phyloP scores from a whole-genome alignment of 2,329 filamentous ascomycete species.

The Penicillium sp. region DNA sequence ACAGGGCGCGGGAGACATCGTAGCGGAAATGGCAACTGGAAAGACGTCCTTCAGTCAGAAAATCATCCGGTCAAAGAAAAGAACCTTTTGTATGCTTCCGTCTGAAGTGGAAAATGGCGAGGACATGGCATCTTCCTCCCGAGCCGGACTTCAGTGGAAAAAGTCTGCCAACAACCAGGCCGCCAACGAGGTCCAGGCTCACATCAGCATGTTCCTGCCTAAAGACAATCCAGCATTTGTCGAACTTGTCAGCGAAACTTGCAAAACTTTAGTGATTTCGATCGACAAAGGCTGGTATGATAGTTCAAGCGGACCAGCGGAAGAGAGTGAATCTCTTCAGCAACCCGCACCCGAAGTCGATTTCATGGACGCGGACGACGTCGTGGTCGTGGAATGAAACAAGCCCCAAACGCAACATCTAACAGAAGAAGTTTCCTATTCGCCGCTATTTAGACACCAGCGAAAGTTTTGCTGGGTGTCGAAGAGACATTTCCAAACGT shows the following conservation, averaged over 20 bases:
- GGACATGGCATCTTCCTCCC: constrained; percentile 25
- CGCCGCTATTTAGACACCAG: background rate
- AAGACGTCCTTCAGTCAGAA: constrained; percentile 39
- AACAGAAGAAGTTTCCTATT: constrained; percentile 4
- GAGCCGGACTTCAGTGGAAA: constrained; percentile 62
- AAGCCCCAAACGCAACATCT: background rate
- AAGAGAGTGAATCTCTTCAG: constrained; percentile 25
- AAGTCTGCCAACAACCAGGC: constrained; percentile 78
- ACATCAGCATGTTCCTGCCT: constrained; percentile 60
- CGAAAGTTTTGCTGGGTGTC: background rate
- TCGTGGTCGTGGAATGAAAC: constrained; percentile 39
- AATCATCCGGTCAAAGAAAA: constrained; percentile 57
- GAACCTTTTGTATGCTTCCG: constrained; percentile 89
- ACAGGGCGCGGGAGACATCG: constrained; percentile 57
- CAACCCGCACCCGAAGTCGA: constrained; percentile 26
- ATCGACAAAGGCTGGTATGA: constrained; percentile 48
- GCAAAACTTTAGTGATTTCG: constrained; percentile 44
- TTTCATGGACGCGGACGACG: constrained; percentile 41
- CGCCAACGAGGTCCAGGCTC: constrained; percentile 76
- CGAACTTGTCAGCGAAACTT: constrained; percentile 43
- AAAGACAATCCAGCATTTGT: constrained; percentile 51
- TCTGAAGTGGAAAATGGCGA: constrained; percentile 49
- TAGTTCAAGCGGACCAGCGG: constrained; percentile 30
- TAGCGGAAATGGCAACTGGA: constrained; percentile 30
- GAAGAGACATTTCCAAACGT: constrained; percentile 14